These are phyloP conservation scores for Cordyceps tenuipes DNA, from an alignment of 2,329 filamentous ascomycete genomes.

Conservation along the genomic window DNA sequence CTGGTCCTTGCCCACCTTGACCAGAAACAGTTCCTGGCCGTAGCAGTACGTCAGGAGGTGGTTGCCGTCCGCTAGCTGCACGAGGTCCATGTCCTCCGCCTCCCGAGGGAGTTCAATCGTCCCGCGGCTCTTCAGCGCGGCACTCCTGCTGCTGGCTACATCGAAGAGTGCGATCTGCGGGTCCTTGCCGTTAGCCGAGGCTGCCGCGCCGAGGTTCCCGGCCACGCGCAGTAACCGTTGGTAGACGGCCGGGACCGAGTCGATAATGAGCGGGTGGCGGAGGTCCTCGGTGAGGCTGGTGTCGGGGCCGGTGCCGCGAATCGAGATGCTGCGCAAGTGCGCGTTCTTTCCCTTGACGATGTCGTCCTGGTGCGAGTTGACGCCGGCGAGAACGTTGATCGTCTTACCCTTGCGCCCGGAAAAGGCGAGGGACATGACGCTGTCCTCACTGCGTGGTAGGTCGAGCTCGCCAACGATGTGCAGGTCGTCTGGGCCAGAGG, in stretches of 20 bases:
- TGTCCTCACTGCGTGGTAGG: conserved; percentile 78
- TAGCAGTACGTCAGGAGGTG: conserved; percentile 75
- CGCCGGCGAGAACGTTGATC: conserved; percentile 58
- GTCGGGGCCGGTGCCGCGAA: conserved; percentile 36
- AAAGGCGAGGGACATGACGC: conserved; percentile 71
- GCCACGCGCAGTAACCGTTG: conserved; percentile 51
- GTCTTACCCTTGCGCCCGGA: conserved; percentile 50
- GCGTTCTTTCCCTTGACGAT: conserved; percentile 70
- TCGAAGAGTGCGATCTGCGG: conserved; percentile 77
- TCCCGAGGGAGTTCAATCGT: conserved; percentile 45
- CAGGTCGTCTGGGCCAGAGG: conserved; percentile 55
- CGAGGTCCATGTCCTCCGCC: conserved; percentile 62
- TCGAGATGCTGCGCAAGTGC: conserved; percentile 70
- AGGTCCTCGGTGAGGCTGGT: conserved; percentile 22
- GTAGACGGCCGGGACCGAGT: conserved; percentile 43
- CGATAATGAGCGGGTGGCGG: conserved; percentile 44
- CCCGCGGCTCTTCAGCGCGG: conserved; percentile 37
- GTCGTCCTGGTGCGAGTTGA: conserved; percentile 71
- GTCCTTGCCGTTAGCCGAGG: conserved; percentile 67
- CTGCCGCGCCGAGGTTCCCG: conserved; percentile 64
- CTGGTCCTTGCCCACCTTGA: conserved; percentile 46
- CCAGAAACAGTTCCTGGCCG: conserved; percentile 63
- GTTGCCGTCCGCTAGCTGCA: conserved; percentile 49
- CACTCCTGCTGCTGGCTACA: conserved; percentile 58
- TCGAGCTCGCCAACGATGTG: conserved; percentile 63